Evolutionary conservation across 345 rosid species (phyloP), one percentile per base, ranked within the genome.

Genomic region (Eucalyptus regnans): DNA sequence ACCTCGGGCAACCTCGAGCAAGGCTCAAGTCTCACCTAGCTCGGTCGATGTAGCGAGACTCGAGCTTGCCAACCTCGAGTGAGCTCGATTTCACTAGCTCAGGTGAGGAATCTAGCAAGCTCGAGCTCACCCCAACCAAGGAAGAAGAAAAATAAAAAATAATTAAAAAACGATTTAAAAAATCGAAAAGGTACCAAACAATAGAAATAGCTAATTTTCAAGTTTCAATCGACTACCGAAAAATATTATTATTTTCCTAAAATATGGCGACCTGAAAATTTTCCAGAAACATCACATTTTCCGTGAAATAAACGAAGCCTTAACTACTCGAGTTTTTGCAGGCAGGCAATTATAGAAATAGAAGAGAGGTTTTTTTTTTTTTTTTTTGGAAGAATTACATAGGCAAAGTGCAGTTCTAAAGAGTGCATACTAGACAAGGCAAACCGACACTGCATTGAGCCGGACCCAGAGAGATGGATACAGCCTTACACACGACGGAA

Each of bases 1-100:
- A 52, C 23, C 23, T 52, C 4, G 1, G 0, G 25, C 25, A 0
- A 52, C 23, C 25, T 52, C 9, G 1, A 0, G 58, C 4, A 18
- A 52, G 58, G 10, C 58, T 18, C 25, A 0, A 52, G 25, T 3
- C 25, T 52, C 9, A 0, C 25, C 1, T 52, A 52, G 10, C 10
- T 52, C 25, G 0, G 1, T 2, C 0, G 2, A 52, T 52, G 58
- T 52, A 52, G 58, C 0, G 2, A 52, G 58, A 52, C 58, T 52
- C 5, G 2, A 52, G 58, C 23, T 52, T 52, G 58, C 58, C 0
- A 52, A 0, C 9, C 56, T 52, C 2, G 3, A 7, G 58, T 2
- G 0, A 52, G 5, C 9, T 18, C 58, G 0, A 52, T 52, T 52
- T 52, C 58, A 52, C 0, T 1, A 1, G 58, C 58, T 18, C 9